Evolutionary conservation across 2,329 filamentous ascomycete genomes (phyloP).

Genomic region (Fusarium staphyleae): DNA sequence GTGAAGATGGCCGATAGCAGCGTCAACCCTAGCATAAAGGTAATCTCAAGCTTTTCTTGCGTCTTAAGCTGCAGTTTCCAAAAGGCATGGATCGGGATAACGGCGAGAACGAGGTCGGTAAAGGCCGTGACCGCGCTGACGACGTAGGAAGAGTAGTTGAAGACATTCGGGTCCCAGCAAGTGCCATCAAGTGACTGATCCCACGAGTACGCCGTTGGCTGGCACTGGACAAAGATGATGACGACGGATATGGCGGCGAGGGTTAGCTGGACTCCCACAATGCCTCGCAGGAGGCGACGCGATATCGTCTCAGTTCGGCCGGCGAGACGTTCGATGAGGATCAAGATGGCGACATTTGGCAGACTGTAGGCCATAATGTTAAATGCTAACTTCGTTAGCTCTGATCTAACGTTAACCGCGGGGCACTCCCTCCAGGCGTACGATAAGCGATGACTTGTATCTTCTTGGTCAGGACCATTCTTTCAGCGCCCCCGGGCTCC

Average conservation of each 20-base stretch:
- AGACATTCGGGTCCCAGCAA: slow-evolving; percentile 10
- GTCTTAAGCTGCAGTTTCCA: slow-evolving; percentile 15
- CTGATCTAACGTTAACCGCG: too few relatives aligned
- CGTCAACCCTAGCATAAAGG: slow-evolving; percentile 17
- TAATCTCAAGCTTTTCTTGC: slow-evolving; percentile 18
- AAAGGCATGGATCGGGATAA: slow-evolving; percentile 11
- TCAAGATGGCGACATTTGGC: slow-evolving; percentile 21
- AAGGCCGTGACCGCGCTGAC: slow-evolving; percentile 21
- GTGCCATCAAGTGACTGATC: not conserved
- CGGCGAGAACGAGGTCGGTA: slow-evolving; percentile 10
- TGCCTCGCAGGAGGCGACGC: not conserved
- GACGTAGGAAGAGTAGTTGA: slow-evolving; percentile 26
- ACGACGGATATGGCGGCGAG: not conserved
- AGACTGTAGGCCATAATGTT: slow-evolving; percentile 17
- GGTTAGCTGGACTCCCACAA: slow-evolving; percentile 3
- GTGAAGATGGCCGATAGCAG: slow-evolving; percentile 18
- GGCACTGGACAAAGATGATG: slow-evolving; percentile 11
- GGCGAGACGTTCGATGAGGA: slow-evolving; percentile 18
- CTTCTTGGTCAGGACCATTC: not conserved
- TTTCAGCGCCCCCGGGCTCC: slow-evolving; percentile 5
- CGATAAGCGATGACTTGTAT: slow-evolving; percentile 9
- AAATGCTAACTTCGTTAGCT: slow-evolving; percentile 4
- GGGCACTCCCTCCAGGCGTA: not conserved
- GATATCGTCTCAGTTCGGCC: slow-evolving; percentile 5
- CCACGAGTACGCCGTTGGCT: not conserved